These are phyloP conservation scores for Backusella psychrophila DNA, from an alignment of 192 early-diverging fungal genomes.

Conservation along the genomic window DNA sequence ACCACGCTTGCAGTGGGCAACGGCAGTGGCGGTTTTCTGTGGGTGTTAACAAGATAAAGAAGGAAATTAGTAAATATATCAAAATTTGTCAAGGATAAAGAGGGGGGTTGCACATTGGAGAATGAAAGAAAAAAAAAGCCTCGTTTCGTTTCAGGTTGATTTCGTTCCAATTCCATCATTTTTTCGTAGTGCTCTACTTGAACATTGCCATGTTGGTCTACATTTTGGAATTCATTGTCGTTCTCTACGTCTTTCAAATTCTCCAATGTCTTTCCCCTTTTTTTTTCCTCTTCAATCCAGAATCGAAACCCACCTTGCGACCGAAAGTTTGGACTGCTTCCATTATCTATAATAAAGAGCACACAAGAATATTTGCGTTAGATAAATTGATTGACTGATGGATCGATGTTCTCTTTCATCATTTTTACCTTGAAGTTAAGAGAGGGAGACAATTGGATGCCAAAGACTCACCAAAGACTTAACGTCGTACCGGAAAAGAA, in stretches of 20 bases:
- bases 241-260: neutral
- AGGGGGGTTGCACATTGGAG: neutral
- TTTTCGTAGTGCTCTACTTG: neutral
- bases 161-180: neutral
- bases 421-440: constrained; percentile 10
- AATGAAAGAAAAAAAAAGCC: neutral
- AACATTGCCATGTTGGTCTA: neutral
- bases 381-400: neutral
- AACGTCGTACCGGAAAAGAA: neutral
- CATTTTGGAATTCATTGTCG: neutral
- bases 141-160: neutral
- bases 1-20: constrained; percentile 98
- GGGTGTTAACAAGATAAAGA: neutral
- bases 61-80: neutral
- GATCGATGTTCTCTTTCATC: neutral
- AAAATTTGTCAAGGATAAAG: neutral
- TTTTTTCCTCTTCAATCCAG: neutral
- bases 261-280: neutral
- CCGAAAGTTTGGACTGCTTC: constrained; percentile 79
- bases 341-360: constrained; percentile 20
- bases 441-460: neutral
- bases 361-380: neutral
- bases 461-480: neutral
- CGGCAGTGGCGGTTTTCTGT: constrained; percentile 98
- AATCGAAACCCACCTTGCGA: constrained; percentile 59